These are phyloP conservation scores for Pseudophaeomoniella oleicola DNA, from an alignment of 2,329 filamentous ascomycete species.

Conservation along the genomic window DNA sequence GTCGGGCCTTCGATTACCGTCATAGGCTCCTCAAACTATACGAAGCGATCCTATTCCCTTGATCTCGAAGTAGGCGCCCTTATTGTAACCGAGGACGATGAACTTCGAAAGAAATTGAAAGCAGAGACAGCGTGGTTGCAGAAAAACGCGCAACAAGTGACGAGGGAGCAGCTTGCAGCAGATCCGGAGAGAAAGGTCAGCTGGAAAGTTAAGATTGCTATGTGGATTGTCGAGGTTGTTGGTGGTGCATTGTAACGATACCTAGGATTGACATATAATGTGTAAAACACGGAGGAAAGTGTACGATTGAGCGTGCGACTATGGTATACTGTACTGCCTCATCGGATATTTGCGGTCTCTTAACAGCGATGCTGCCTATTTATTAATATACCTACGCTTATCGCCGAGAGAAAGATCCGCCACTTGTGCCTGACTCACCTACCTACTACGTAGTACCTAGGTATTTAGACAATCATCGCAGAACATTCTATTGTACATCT, in stretches of 20 bases:
- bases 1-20: constrained; percentile 61
- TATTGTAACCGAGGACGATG: constrained; percentile 65
- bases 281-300: too few species aligned
- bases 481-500: too few species aligned
- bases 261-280: not conserved
- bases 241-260: constrained; percentile 63
- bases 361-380: too few species aligned
- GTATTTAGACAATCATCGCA: too few species aligned
- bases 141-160: constrained; percentile 54
- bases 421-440: too few species aligned
- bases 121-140: constrained; percentile 72
- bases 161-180: constrained; percentile 62
- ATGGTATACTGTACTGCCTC: too few species aligned
- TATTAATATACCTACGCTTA: too few species aligned
- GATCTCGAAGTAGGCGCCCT: constrained; percentile 83
- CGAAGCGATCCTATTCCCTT: constrained; percentile 78
- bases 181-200: constrained; percentile 69
- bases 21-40: constrained; percentile 90
- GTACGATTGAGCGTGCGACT: too few species aligned
- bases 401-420: too few species aligned
- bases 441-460: too few species aligned
- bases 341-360: too few species aligned
- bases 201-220: constrained; percentile 69
- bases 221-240: constrained; percentile 82
- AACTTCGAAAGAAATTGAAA: constrained; percentile 56